phyloP scores from a whole-genome alignment of 176 grass and related monocot species.

The Cenchrus fungigraminus region DNA sequence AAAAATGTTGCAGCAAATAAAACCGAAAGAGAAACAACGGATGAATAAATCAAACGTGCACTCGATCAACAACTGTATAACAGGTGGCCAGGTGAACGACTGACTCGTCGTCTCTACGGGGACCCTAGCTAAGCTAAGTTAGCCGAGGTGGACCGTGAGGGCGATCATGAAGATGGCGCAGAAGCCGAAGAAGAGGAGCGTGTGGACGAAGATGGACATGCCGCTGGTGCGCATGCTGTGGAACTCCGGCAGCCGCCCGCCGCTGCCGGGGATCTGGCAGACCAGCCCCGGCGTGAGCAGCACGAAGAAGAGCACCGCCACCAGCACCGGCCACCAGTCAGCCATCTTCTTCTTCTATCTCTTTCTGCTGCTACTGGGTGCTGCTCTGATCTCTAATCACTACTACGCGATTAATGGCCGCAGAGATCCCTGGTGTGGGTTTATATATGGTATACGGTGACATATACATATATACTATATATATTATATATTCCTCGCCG shows the following conservation, averaged over 20 bases:
- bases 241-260: slow-evolving; percentile 39
- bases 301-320: slow-evolving; percentile 57
- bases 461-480: neutral
- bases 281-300: slow-evolving; percentile 52
- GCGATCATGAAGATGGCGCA: slow-evolving; percentile 62
- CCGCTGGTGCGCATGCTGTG: slow-evolving; percentile 49
- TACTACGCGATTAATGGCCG: neutral
- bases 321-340: slow-evolving; percentile 57
- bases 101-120: too few species aligned
- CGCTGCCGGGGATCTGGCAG: slow-evolving; percentile 50
- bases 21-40: too few species aligned
- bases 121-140: neutral
- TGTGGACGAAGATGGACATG: slow-evolving; percentile 54
- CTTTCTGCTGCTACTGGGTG: neutral
- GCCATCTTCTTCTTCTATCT: neutral
- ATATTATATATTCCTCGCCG: neutral
- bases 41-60: neutral
- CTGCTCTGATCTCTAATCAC: neutral
- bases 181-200: slow-evolving; percentile 59
- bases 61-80: neutral
- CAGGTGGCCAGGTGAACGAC: too few species aligned
- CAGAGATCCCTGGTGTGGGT: neutral
- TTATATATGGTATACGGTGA: too few species aligned
- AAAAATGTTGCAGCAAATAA: too few species aligned
- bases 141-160: slow-evolving; percentile 37